A percentile compares a stretch with the other conserved stretches of the same genome.
phyloP scores from a whole-genome alignment of 2,329 filamentous ascomycete species.

The Hymenoscyphus scutula region DNA sequence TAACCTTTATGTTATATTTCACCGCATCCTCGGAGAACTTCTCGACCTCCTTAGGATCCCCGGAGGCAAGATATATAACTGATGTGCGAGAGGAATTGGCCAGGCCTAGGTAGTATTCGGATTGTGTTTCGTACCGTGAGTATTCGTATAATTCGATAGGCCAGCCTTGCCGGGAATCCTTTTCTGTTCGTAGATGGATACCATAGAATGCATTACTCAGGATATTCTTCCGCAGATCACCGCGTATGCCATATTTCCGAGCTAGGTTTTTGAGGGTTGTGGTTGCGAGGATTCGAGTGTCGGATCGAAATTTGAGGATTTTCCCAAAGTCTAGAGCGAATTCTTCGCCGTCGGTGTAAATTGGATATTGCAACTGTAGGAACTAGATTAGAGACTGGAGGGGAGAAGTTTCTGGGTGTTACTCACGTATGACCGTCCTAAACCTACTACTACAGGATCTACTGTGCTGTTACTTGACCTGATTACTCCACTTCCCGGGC shows the following conservation, averaged over 20 bases:
- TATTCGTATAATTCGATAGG: conserved; percentile 21
- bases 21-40: conserved; percentile 37
- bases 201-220: conserved; percentile 24
- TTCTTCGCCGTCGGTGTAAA: conserved; percentile 21
- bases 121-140: conserved; percentile 34
- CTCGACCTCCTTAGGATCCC: conserved; percentile 38
- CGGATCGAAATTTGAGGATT: conserved; percentile 28
- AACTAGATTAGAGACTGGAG: background rate
- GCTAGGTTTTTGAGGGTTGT: conserved; percentile 20
- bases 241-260: conserved; percentile 12
- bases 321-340: conserved; percentile 27
- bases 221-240: conserved; percentile 13
- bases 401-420: background rate
- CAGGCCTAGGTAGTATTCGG: conserved; percentile 38
- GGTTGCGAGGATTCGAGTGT: conserved; percentile 27
- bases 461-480: background rate
- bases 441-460: conserved; percentile 20
- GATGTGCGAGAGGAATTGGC: conserved; percentile 30
- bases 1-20: conserved; percentile 38
- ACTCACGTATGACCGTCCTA: conserved; percentile 26
- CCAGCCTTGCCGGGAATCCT: conserved; percentile 27
- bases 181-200: conserved; percentile 30
- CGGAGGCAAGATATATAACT: conserved; percentile 44
- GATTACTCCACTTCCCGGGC: background rate
- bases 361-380: conserved; percentile 20